phyloP scores from a whole-genome alignment of 2,329 filamentous ascomycete species.

The Epichloe typhina region DNA sequence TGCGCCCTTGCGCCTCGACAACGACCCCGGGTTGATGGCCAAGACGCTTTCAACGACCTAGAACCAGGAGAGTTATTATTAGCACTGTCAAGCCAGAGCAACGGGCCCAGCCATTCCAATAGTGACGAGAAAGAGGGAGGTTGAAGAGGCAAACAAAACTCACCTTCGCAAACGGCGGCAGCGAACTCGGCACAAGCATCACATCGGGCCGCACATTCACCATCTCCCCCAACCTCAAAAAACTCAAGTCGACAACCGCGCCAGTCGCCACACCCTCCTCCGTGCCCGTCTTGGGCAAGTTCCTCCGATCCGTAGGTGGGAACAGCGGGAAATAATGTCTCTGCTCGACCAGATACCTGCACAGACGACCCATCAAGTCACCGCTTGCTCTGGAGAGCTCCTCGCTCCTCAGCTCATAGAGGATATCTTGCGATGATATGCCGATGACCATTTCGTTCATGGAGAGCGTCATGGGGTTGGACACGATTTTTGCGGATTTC shows the following conservation, averaged over 20 bases:
- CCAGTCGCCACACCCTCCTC: constrained; percentile 51
- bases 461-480: constrained; percentile 80
- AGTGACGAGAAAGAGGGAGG: background rate
- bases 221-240: constrained; percentile 79
- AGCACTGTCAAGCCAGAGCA: background rate
- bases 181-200: constrained; percentile 64
- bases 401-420: constrained; percentile 69
- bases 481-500: constrained; percentile 61
- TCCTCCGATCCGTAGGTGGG: constrained; percentile 59
- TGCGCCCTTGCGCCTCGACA: constrained; percentile 72
- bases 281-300: constrained; percentile 51
- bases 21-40: constrained; percentile 76
- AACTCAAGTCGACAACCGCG: constrained; percentile 68
- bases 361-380: constrained; percentile 57
- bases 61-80: constrained; percentile 7
- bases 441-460: constrained; percentile 80
- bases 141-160: constrained; percentile 10
- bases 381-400: constrained; percentile 34
- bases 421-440: constrained; percentile 68
- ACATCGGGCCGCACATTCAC: constrained; percentile 76
- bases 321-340: constrained; percentile 84
- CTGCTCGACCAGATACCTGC: constrained; percentile 73
- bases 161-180: constrained; percentile 84
- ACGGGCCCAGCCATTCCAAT: background rate
- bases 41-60: constrained; percentile 85